Evolutionary conservation across 1,139 yeast species (phyloP).

Genomic region (Protomyces arabidopsidicola): DNA sequence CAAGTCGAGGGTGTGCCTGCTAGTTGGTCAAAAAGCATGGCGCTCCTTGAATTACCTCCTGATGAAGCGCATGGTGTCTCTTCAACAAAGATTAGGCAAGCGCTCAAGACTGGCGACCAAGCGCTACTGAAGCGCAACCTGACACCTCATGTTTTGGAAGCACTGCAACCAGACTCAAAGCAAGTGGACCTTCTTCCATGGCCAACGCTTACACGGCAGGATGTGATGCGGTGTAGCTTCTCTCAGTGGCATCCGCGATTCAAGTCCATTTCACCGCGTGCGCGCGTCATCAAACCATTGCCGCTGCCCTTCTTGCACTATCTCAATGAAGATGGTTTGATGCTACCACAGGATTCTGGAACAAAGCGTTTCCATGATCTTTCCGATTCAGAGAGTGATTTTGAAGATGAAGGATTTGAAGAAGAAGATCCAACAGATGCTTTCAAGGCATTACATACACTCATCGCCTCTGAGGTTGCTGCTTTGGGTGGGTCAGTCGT

Average conservation of each 20-base stretch:
- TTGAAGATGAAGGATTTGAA: constrained; percentile 19
- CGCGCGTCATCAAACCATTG: constrained; percentile 58
- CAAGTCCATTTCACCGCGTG: constrained; percentile 48
- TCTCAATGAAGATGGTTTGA: constrained; percentile 69
- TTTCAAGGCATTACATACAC: constrained; percentile 57
- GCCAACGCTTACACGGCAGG: constrained; percentile 15
- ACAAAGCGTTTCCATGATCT: constrained; percentile 60
- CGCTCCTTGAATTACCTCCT: not conserved
- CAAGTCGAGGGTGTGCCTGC: constrained; percentile 15
- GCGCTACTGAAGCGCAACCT: not conserved
- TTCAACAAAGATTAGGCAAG: constrained; percentile 16
- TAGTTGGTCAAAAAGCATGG: constrained; percentile 13
- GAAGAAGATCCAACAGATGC: constrained; percentile 39
- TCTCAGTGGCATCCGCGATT: constrained; percentile 68
- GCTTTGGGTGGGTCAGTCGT: constrained; percentile 58
- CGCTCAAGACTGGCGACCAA: constrained; percentile 1
- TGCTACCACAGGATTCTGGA: constrained; percentile 53
- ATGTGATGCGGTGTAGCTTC: constrained; percentile 55
- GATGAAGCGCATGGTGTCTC: constrained; percentile 14
- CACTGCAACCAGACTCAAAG: not conserved
- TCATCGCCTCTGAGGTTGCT: constrained; percentile 45
- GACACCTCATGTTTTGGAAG: constrained; percentile 12
- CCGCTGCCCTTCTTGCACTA: constrained; percentile 67
- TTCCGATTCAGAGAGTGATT: constrained; percentile 41
- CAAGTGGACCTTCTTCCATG: constrained; percentile 1